Percentiles rank a stretch among this genome's conserved stretches.
Conservation (phyloP, 2,329 filamentous ascomycete genomes). For the Ophiostoma triangulosporum region DNA sequence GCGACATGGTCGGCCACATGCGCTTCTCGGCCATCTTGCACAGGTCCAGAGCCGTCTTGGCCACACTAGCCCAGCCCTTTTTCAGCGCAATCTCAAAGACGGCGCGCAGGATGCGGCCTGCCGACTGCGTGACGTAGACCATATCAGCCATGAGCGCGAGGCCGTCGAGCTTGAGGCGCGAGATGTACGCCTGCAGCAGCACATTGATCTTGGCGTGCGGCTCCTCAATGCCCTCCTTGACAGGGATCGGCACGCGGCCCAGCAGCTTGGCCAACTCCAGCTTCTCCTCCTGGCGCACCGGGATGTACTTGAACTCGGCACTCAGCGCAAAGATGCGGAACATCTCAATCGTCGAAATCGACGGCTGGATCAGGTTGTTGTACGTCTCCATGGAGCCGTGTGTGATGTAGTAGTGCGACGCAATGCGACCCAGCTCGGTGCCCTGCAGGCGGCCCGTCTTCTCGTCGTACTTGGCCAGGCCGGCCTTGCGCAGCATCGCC, state of each 20-base stretch:
- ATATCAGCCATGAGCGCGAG: slow-evolving; percentile 95
- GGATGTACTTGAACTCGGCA: slow-evolving; percentile 98
- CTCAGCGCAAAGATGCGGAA: slow-evolving; percentile 95
- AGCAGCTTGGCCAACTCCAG: slow-evolving; percentile 87
- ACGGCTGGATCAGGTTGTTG: slow-evolving; percentile 86
- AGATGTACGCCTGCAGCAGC: slow-evolving; percentile 90
- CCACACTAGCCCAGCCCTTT: slow-evolving; percentile 89
- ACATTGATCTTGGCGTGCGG: slow-evolving; percentile 98
- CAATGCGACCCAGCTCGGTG: slow-evolving; percentile 88
- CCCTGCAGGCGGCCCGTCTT: slow-evolving; percentile 78
- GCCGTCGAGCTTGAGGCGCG: slow-evolving; percentile 82
- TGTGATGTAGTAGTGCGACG: slow-evolving; percentile 97
- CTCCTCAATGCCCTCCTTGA: slow-evolving; percentile 96
- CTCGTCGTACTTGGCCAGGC: slow-evolving; percentile 88
- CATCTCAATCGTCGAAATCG: slow-evolving; percentile 84
- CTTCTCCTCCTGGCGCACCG: slow-evolving; percentile 94
- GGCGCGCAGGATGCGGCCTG: slow-evolving; percentile 85
- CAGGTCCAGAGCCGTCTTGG: slow-evolving; percentile 80
- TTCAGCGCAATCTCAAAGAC: slow-evolving; percentile 96
- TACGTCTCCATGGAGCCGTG: slow-evolving; percentile 95
- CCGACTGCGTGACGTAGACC: slow-evolving; percentile 96
- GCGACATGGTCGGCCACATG: slow-evolving; percentile 99
- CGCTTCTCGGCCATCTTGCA: slow-evolving; percentile 99
- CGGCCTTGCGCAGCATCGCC: slow-evolving; percentile 71
- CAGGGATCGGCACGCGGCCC: slow-evolving; percentile 79